Base-by-base conservation (phyloP, 768 basidiomycete genomes). In the Gelatoporia subvermispora region DNA sequence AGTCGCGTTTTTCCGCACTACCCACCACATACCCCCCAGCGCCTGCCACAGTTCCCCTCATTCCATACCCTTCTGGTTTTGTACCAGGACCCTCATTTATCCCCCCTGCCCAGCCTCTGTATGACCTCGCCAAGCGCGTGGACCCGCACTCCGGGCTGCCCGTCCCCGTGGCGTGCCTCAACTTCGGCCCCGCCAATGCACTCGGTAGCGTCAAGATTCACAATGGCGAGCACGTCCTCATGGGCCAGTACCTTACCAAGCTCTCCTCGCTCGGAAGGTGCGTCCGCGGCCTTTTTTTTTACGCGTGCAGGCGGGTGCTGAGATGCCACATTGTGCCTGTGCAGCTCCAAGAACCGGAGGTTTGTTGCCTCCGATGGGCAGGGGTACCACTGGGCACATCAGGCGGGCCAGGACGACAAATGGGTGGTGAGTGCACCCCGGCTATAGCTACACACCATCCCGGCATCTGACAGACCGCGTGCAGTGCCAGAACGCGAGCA, bases 321-420 rank as follows among this genome's bases (percentile, higher is more conserved):
- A 2, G n/a, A 11, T 23, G 20, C 15, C 4, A 38, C 10, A 35
- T 36, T n/a, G n/a, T n/a, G n/a, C n/a, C n/a, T n/a, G n/a, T 43
- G 34, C 56, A 79, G 78, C 43, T 68, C 72, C 21, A 67, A 59
- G 53, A 54, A 68, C 21, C 71, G 83, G 35, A 77, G 71, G 53
- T 87, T 86, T 54, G 61, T 63, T 8, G 84, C 73, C 2, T 75
- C 80, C 0, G 81, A 87, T 53, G 77, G 77, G 1, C 71, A 79
- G 38, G 74, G 76, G 46, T 88, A 86, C 55, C 68, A 66, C 43
- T 87, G 85, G 85, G 72, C 70, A 21, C 74, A 74, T 65, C 67
- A 72, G 16, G 58, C 68, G 18, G 67, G 67, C 21, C 64, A 64
- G 11, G 74, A 76, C 45, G 74, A 81, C 46, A 84, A 85, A 55